Base-by-base conservation (phyloP, 345 rosid genomes). In the Atalantia buxifolia region DNA sequence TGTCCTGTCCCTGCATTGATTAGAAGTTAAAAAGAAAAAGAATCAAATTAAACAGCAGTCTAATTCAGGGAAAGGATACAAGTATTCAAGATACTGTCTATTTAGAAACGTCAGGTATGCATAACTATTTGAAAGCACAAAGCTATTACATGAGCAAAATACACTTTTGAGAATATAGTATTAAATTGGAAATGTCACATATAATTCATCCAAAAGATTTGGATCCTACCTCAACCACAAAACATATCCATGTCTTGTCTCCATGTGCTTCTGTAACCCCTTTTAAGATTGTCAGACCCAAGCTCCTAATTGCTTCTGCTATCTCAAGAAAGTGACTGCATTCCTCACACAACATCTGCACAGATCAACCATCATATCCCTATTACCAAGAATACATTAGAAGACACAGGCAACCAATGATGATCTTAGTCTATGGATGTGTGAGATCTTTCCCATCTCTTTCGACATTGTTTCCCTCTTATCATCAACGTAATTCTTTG, bases 291-390 rank as follows among this genome's bases (percentile, higher is more conserved):
- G 94, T 84, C 79, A 96, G 88, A 70, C 92, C 99, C 85, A 96
- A 84, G 80, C 94, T 88, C 86, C 86, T 86, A 69, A 96, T 92
- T 60, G 93, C 94, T 78, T 93, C 97, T 71, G 97, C 92, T 83
- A 95, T 95, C 88, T 95, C 97, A 56, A 95, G 99, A 84, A 96
- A 92, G 86, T 90, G 91, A 82, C 93, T 85, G 84, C 96, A 88
- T 80, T 96, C 97, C 84, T 92, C 93, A 64, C 99, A 96, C 83
- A 91, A 73, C 94, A 96, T 91, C 98, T 96, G 94, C 84, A 85
- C 33, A 75, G 50, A 78, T 76, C 79, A 74, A 83, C 72, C 70
- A 71, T 74, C 74, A 75, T 55, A 80, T 53, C 50, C 70, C 50
- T 60, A 48, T 30, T 38, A 57, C 75, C 38, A 53, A 66, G 76